phyloP scores from a whole-genome alignment of 2,329 filamentous ascomycete species.

The Diaporthe citriasiana region DNA sequence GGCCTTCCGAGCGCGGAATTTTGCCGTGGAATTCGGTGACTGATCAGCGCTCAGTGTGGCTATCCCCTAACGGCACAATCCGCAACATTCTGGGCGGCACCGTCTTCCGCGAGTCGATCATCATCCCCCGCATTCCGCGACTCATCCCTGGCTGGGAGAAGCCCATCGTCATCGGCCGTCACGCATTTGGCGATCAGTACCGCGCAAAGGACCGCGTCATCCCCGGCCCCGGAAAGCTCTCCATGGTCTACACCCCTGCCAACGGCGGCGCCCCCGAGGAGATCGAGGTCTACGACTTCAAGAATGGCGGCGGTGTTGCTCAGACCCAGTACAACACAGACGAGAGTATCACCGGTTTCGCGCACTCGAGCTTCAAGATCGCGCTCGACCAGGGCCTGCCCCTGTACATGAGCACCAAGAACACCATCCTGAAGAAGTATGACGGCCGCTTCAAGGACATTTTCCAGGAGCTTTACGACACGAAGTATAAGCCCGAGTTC shows the following conservation, averaged over 20 bases:
- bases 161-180: constrained; percentile 98
- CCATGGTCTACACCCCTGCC: constrained; percentile 90
- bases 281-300: constrained; percentile 93
- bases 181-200: constrained; percentile 99
- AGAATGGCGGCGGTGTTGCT: constrained; percentile 86
- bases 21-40: constrained; percentile 9
- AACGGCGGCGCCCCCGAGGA: constrained; percentile 84
- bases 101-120: constrained; percentile 98
- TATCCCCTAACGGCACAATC: constrained; percentile 95
- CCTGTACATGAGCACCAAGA: constrained; percentile 99
- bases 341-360: constrained; percentile 94
- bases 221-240: constrained; percentile 85
- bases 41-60: constrained; percentile 79
- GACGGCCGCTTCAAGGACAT: constrained; percentile 99
- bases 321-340: constrained; percentile 99
- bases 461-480: constrained; percentile 97
- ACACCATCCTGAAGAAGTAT: constrained; percentile 99
- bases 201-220: constrained; percentile 93
- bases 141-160: constrained; percentile 98
- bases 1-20: not conserved
- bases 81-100: constrained; percentile 86
- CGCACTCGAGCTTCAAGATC: constrained; percentile 96
- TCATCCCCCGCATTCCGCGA: constrained; percentile 92
- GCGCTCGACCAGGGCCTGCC: constrained; percentile 88
- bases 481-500: constrained; percentile 87